phyloP scores from a whole-genome alignment of 768 basidiomycete genomes.

The Exsudoporus frostii region DNA sequence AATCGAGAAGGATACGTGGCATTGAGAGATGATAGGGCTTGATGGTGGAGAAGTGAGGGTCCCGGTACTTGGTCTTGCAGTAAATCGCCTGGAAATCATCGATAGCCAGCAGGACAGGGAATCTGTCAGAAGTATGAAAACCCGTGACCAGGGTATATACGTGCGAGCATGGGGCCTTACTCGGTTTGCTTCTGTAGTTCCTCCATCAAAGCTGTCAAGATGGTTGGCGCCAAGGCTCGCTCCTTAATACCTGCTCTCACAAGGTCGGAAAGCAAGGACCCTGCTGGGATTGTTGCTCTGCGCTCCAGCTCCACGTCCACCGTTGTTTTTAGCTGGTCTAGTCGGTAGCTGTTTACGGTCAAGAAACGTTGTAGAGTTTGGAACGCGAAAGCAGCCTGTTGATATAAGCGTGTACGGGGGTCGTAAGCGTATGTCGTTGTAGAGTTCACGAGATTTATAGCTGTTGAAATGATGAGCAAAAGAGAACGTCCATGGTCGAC shows the following conservation, averaged over 20 bases:
- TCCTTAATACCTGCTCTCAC: constrained; percentile 57
- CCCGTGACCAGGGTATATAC: neutral
- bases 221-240: constrained; percentile 47
- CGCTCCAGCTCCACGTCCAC: constrained; percentile 47
- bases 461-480: constrained; percentile 28
- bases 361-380: constrained; percentile 62
- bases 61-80: constrained; percentile 61
- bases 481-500: neutral
- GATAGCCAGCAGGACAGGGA: constrained; percentile 78
- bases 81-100: constrained; percentile 89
- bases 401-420: constrained; percentile 69
- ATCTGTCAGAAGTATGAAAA: constrained; percentile 36
- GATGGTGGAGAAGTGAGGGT: constrained; percentile 66
- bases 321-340: constrained; percentile 42
- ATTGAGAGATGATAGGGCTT: constrained; percentile 76
- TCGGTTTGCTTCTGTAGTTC: constrained; percentile 61
- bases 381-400: constrained; percentile 63
- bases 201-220: constrained; percentile 56
- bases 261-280: constrained; percentile 52
- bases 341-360: constrained; percentile 49
- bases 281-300: constrained; percentile 42
- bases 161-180: constrained; percentile 39
- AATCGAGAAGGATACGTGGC: constrained; percentile 76
- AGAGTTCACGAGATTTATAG: constrained; percentile 65
- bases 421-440: constrained; percentile 73